These are phyloP conservation scores for Microthlaspi erraticum DNA, from an alignment of 345 rosid genomes.

Conservation along the genomic window DNA sequence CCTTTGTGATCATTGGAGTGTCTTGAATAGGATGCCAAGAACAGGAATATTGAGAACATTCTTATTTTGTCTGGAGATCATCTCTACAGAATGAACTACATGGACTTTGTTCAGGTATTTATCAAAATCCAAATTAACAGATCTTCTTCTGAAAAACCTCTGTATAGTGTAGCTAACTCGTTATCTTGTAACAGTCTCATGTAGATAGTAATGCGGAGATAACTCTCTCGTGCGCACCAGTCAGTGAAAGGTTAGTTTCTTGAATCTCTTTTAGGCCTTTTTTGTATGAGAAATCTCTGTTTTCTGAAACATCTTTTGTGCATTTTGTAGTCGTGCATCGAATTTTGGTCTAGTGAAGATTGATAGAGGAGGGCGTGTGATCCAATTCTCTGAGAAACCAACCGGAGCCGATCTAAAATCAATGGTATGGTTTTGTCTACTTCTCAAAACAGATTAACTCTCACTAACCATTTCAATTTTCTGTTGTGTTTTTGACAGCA, in stretches of 20 bases:
- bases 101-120: slow-evolving; percentile 82
- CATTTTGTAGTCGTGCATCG: slow-evolving; percentile 66
- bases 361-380: slow-evolving; percentile 64
- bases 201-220: slow-evolving; percentile 37
- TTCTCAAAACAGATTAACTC: not conserved
- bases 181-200: slow-evolving; percentile 35
- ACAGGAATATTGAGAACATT: slow-evolving; percentile 77
- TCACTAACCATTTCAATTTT: slow-evolving; percentile 8
- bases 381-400: slow-evolving; percentile 76
- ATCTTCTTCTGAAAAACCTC: not conserved
- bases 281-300: not conserved
- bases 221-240: slow-evolving; percentile 42
- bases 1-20: slow-evolving; percentile 1
- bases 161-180: not conserved
- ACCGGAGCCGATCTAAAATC: slow-evolving; percentile 66
- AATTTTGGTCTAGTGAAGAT: slow-evolving; percentile 83
- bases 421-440: slow-evolving; percentile 54
- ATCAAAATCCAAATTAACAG: not conserved
- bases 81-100: slow-evolving; percentile 89
- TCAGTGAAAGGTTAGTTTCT: slow-evolving; percentile 38
- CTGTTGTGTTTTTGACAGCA: slow-evolving; percentile 49
- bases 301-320: slow-evolving; percentile 17
- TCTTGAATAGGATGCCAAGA: slow-evolving; percentile 72
- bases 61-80: slow-evolving; percentile 90
- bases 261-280: slow-evolving; percentile 1